Base-by-base conservation (phyloP, 2,329 filamentous ascomycete species). In the Exophiala phaeomuriformis region DNA sequence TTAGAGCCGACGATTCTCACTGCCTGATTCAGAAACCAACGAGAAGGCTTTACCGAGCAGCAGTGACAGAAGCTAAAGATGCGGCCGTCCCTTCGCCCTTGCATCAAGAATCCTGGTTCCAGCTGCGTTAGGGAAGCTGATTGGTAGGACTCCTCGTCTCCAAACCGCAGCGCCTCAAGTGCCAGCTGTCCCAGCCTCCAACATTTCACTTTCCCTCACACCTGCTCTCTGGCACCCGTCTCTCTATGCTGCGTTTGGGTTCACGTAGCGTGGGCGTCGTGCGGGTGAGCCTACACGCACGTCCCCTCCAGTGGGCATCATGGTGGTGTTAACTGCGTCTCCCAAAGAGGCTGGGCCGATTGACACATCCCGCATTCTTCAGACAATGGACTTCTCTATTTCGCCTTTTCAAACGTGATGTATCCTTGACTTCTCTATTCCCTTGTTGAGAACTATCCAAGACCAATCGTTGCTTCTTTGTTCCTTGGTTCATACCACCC, bases 381-480 rank as follows among this genome's bases (percentile, higher is more conserved):
- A 59, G 51, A 55, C 35, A 56, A 31, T 51, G 54, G 51, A 43
- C 55, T 55, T 51, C 52, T 37, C 50, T 50, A 49, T 56, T 55
- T 47, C 31, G 49, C 45, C 35, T 43, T 49, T 46, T 49, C 39
- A 30, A 48, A 64, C 57, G 70, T 61, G 55, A 62, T 63, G 55
- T 56, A 58, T 59, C 51, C 53, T 53, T 47, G 52, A 60, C 58
- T 57, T 56, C 52, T 53, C 59, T 47, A 50, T 52, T 57, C 51
- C 53, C 53, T 52, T 52, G 53, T 59, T 62, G 55, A 56, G 19
- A 19, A 19, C 19, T 19, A 19, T 19, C 60, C 61, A 53, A 57
- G 65, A 64, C 60, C 59, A 58, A 52, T 56, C 53, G 55, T 47
- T 51, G 35, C 53, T 59, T 60, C 50, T 41, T 57, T 61, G 55